Evolutionary conservation across 495 filamentous ascomycete genomes (phyloP).

Genomic region (Parathielavia hyrcaniae): DNA sequence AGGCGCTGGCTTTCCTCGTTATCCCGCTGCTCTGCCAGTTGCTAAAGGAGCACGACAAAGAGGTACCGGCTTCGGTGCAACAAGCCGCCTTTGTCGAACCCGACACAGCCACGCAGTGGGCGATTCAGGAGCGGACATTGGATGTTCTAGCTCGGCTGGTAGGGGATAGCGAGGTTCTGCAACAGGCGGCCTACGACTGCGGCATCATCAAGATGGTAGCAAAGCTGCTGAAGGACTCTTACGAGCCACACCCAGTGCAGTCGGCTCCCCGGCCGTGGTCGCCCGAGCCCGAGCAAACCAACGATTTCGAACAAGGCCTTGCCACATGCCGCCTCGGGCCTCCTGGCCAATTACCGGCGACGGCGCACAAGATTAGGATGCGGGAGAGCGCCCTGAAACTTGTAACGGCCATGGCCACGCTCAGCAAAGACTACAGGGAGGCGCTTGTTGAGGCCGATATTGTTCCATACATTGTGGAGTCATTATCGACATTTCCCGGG

Average conservation of each 20-base stretch:
- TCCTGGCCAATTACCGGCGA: constrained; percentile 54
- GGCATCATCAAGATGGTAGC: constrained; percentile 65
- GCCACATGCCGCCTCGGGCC: constrained; percentile 48
- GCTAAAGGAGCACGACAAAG: constrained; percentile 53
- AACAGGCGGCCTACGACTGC: constrained; percentile 77
- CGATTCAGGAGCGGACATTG: constrained; percentile 64
- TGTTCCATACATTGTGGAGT: constrained; percentile 74
- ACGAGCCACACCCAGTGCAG: constrained; percentile 43
- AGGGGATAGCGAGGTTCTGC: constrained; percentile 65
- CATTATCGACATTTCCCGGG: constrained; percentile 56
- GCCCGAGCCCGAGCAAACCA: constrained; percentile 26
- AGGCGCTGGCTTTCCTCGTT: constrained; percentile 57
- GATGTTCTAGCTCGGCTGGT: constrained; percentile 71
- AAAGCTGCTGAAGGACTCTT: constrained; percentile 65
- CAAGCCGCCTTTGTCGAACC: constrained; percentile 31
- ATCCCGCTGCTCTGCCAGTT: constrained; percentile 67
- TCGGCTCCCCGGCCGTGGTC: constrained; percentile 42
- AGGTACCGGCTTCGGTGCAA: constrained; percentile 26
- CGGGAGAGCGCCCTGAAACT: constrained; percentile 73
- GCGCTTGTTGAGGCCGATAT: constrained; percentile 73
- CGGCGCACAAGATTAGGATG: constrained; percentile 68
- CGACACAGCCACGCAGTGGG: constrained; percentile 37
- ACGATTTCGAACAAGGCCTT: constrained; percentile 19
- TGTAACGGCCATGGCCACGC: constrained; percentile 67
- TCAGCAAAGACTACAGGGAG: constrained; percentile 81